Conservation (phyloP, 2,329 filamentous ascomycete genomes). For the Aspergillus vadensis region DNA sequence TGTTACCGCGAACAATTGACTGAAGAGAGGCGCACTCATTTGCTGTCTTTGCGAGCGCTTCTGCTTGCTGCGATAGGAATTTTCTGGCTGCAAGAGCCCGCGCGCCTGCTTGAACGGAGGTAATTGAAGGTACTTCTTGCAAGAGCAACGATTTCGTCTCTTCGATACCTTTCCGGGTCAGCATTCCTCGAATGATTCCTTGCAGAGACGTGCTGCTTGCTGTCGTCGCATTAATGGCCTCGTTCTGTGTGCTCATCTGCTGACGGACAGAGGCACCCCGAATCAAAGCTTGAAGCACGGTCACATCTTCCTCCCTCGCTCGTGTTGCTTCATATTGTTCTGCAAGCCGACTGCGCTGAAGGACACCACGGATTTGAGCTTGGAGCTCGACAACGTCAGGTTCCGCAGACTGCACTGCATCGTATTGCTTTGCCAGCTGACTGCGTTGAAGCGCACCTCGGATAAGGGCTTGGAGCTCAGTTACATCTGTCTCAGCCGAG, state of each 20-base stretch:
- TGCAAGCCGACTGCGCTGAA: constrained; percentile 16
- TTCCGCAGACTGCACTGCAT: constrained; percentile 26
- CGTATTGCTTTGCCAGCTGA: constrained; percentile 39
- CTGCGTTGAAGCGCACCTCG: constrained; percentile 13
- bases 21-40: constrained; percentile 49
- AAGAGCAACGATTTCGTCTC: constrained; percentile 29
- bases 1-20: constrained; percentile 47
- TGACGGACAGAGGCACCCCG: constrained; percentile 67
- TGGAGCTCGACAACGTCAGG: constrained; percentile 44
- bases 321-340: constrained; percentile 35
- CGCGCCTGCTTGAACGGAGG: constrained; percentile 38
- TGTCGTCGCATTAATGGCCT: constrained; percentile 51
- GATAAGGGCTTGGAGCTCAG: not conserved
- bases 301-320: constrained; percentile 55
- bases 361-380: constrained; percentile 50
- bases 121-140: constrained; percentile 32
- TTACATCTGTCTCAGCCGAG: not conserved
- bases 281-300: constrained; percentile 65
- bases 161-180: constrained; percentile 32
- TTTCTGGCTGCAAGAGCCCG: constrained; percentile 42
- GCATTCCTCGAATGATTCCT: constrained; percentile 62
- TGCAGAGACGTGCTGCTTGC: constrained; percentile 57
- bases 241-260: constrained; percentile 31
- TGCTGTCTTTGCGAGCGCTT: constrained; percentile 45
- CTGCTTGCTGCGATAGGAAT: constrained; percentile 41